Base-by-base conservation (phyloP, 2,329 filamentous ascomycete species). In the Fusarium guadeloupense region DNA sequence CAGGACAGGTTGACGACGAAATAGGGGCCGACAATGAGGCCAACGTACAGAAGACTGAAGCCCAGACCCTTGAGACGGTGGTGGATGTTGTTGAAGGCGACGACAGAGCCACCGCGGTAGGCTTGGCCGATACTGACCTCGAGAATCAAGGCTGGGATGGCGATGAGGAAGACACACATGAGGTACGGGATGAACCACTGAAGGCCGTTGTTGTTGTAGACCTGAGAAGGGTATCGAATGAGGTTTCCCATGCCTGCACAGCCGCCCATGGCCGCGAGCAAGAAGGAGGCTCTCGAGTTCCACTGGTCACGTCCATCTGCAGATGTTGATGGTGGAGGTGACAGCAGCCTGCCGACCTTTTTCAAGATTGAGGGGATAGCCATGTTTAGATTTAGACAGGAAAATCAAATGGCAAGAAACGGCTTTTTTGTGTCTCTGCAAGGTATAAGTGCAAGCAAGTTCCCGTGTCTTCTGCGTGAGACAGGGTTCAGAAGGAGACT, bases 81-180 rank as follows among this genome's bases (percentile, higher is more conserved):
- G 64, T 84, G 78, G 55, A 86, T 74, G 60, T 80, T 83, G 73
- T 82, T 81, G 68, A 78, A 85, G 5, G 83, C 82, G 47, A 85
- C 80, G 33, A 84, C 81, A 4, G 78, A 80, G 12, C 83, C 83
- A 33, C 81, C 83, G 12, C 82, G 81, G 65, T 85, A 84, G 5
- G 83, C 83, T 64, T 85, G 90, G 40, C 92, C 92, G 46, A 91
- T 92, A 47, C 89, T 89, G 44, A 86, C 83, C 67, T 86, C 84
- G 19, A 85, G 78, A 12, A 85, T 78, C 31, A 86, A 76, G 0
- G 80, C 77, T 0, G 83, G 84, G 38, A 86, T 85, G 31, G 83
- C 83, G 52, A 86, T 78, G 10, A 85, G 70, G 53, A 84, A 81
- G 14, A 86, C 77, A 6, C 81, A 81, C 51, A 85, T 72, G 5